These are phyloP conservation scores for Penicillium polonicum DNA, from an alignment of 2,329 filamentous ascomycete genomes.

Conservation along the genomic window DNA sequence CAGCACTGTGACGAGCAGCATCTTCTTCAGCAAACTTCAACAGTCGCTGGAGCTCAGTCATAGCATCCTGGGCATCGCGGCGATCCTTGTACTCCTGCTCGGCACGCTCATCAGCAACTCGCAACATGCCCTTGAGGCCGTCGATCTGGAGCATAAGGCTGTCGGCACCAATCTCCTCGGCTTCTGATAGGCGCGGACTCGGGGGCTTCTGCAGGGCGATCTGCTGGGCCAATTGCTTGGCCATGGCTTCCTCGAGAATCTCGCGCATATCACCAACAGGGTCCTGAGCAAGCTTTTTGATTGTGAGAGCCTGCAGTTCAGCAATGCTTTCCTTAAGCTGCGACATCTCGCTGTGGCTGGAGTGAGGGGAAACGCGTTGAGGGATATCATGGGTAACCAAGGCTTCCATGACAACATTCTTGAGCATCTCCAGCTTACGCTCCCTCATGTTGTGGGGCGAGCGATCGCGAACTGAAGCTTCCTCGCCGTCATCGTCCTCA, in stretches of 20 bases:
- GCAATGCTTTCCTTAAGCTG: constrained; percentile 42
- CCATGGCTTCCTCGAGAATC: constrained; percentile 63
- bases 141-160: constrained; percentile 58
- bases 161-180: constrained; percentile 52
- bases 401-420: constrained; percentile 64
- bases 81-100: constrained; percentile 65
- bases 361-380: constrained; percentile 27
- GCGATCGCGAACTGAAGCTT: constrained; percentile 61
- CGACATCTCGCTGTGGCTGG: constrained; percentile 36
- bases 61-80: constrained; percentile 67
- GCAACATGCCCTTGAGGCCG: constrained; percentile 68
- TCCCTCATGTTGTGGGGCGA: constrained; percentile 70
- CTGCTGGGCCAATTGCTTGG: constrained; percentile 54
- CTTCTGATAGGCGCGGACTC: constrained; percentile 51
- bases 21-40: constrained; percentile 65
- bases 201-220: constrained; percentile 18
- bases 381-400: constrained; percentile 51
- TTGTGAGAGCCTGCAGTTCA: constrained; percentile 43
- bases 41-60: constrained; percentile 69
- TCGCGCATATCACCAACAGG: constrained; percentile 56
- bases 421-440: constrained; percentile 77
- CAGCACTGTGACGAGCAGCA: constrained; percentile 47
- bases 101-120: constrained; percentile 60
- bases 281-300: constrained; percentile 34
- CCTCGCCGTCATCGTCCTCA: constrained; percentile 67